Evolutionary conservation across 1,284 basidiomycete species (phyloP).

Genomic region (Irpex sp.): DNA sequence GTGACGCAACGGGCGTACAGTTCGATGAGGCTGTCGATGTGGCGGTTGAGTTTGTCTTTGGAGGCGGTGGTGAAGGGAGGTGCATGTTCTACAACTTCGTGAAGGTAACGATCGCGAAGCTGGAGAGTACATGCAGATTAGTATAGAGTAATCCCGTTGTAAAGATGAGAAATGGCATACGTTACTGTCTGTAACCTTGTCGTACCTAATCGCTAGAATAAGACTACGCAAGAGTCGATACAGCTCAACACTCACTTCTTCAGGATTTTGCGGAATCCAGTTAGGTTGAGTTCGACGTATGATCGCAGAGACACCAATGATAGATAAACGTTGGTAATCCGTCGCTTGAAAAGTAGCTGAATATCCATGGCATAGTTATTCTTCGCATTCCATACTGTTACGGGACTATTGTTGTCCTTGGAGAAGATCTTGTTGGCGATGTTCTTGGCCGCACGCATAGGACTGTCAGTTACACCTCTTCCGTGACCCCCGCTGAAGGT

Average conservation of each 20-base stretch:
- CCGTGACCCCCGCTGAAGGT: slow-evolving; percentile 13
- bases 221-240: slow-evolving; percentile 6
- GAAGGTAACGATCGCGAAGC: slow-evolving; percentile 84
- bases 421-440: slow-evolving; percentile 48
- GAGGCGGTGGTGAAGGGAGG: slow-evolving; percentile 66
- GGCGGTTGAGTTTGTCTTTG: slow-evolving; percentile 63
- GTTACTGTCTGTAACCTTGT: slow-evolving; percentile 88
- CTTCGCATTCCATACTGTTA: slow-evolving; percentile 77
- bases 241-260: slow-evolving; percentile 71
- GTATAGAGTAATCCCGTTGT: not conserved
- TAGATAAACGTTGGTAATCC: slow-evolving; percentile 87
- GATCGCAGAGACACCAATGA: slow-evolving; percentile 81
- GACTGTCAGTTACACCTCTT: slow-evolving; percentile 30
- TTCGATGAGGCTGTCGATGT: slow-evolving; percentile 61
- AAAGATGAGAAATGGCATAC: slow-evolving; percentile 29
- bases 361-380: slow-evolving; percentile 88
- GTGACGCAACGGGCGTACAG: slow-evolving; percentile 89
- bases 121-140: slow-evolving; percentile 23
- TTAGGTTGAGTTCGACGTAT: slow-evolving; percentile 93
- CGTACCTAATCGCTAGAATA: slow-evolving; percentile 57
- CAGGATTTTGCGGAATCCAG: slow-evolving; percentile 93
- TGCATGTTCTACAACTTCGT: slow-evolving; percentile 67
- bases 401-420: slow-evolving; percentile 46
- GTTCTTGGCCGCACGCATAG: slow-evolving; percentile 34
- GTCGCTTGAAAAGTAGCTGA: slow-evolving; percentile 87